These are phyloP conservation scores for Hypoxylon rubiginosum DNA, from an alignment of 2,329 filamentous ascomycete species.

Conservation along the genomic window DNA sequence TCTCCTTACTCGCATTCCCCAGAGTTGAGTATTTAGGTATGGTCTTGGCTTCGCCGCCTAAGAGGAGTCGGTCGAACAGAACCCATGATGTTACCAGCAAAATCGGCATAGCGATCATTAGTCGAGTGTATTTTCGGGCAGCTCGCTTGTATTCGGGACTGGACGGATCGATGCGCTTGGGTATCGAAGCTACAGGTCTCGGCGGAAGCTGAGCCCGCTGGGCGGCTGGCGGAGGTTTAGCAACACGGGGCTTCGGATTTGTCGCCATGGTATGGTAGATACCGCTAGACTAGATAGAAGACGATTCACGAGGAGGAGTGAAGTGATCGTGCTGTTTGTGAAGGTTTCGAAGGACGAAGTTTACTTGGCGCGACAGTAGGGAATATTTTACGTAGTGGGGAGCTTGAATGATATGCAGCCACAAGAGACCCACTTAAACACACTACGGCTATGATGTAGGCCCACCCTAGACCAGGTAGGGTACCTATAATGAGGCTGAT, in stretches of 20 bases:
- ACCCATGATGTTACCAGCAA: constrained; percentile 68
- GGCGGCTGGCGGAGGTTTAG: constrained; percentile 7
- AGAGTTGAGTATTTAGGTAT: constrained; percentile 8
- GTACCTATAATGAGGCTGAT: too few species aligned
- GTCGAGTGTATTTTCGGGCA: constrained; percentile 60
- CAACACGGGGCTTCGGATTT: constrained; percentile 1
- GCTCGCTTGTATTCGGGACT: constrained; percentile 57
- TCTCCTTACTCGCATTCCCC: constrained; percentile 3
- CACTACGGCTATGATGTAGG: too few species aligned
- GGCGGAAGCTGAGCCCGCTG: constrained; percentile 20
- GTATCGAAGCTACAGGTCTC: constrained; percentile 15
- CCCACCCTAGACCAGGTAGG: too few species aligned
- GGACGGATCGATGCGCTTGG: constrained; percentile 48
- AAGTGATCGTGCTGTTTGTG: not conserved
- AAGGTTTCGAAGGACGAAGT: not conserved
- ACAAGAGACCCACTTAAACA: not conserved
- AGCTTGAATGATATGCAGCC: not conserved
- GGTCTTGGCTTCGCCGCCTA: constrained; percentile 44
- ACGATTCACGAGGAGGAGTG: not conserved
- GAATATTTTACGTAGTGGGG: not conserved
- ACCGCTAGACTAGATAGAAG: not conserved
- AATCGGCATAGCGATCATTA: constrained; percentile 67
- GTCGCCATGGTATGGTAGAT: constrained; percentile 17
- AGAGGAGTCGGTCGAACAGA: constrained; percentile 59
- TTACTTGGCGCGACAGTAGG: not conserved